Conservation (phyloP, 2,329 filamentous ascomycete species). For the Aureobasidium sp. region DNA sequence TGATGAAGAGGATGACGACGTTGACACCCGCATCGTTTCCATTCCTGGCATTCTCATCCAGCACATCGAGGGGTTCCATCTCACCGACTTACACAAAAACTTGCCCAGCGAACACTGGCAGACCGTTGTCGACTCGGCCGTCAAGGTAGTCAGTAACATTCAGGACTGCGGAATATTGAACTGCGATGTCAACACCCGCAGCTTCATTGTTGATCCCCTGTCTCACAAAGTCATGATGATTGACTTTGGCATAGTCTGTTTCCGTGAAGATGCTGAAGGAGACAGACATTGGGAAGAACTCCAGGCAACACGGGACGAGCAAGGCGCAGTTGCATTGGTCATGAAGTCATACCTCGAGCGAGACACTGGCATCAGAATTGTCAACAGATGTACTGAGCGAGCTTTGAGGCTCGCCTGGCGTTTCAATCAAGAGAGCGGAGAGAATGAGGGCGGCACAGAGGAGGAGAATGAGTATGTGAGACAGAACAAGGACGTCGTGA, state of each 20-base stretch:
- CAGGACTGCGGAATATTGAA: background rate
- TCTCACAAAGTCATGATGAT: conserved; percentile 3
- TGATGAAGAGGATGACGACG: background rate
- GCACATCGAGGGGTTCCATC: background rate
- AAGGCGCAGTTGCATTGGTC: background rate
- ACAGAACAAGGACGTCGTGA: background rate
- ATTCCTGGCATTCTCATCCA: background rate
- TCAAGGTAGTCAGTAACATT: background rate
- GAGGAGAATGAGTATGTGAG: conserved; percentile 1
- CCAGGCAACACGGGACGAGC: background rate
- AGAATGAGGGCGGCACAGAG: background rate
- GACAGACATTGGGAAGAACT: background rate
- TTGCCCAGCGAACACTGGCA: background rate
- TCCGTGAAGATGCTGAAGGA: background rate
- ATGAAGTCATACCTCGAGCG: background rate
- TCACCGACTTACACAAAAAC: background rate
- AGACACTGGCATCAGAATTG: no score
- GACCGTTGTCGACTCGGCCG: background rate
- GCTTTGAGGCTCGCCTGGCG: background rate
- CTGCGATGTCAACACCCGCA: background rate
- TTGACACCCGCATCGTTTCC: background rate
- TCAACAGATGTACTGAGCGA: no score
- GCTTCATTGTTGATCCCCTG: background rate
- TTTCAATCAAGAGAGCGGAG: background rate
- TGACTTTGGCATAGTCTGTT: background rate